Evolutionary conservation across 106 monocot species (phyloP).

Genomic region (Dioscorea zingiberensis): DNA sequence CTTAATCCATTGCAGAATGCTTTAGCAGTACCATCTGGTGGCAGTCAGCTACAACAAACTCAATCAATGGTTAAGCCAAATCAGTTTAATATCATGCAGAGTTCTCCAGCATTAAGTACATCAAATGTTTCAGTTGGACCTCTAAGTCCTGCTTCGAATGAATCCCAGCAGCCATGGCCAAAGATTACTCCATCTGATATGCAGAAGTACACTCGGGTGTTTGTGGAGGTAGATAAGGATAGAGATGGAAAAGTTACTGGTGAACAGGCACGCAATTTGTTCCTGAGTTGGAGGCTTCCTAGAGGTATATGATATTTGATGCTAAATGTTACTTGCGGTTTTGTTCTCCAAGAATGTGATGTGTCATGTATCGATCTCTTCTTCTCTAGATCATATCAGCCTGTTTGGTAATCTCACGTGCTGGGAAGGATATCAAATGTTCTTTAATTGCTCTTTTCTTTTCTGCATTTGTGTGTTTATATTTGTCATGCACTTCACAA

Average conservation of each 20-base stretch:
- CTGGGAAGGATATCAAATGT: too few relatives aligned
- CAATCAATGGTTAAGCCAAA: conserved; percentile 41
- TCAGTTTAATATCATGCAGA: conserved; percentile 17
- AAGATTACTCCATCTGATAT: conserved; percentile 73
- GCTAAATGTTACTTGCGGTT: conserved; percentile 1
- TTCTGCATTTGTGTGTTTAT: too few relatives aligned
- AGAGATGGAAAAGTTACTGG: conserved; percentile 98
- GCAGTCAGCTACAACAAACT: conserved; percentile 34
- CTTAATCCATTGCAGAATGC: conserved; percentile 22
- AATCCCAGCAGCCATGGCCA: conserved; percentile 60
- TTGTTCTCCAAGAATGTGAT: too few relatives aligned
- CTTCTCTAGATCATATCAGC: too few relatives aligned
- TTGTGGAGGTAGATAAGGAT: conserved; percentile 92
- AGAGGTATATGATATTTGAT: conserved; percentile 53
- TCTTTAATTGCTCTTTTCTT: too few relatives aligned
- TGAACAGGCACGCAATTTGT: conserved; percentile 71
- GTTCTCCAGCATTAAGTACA: conserved; percentile 8
- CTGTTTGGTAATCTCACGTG: too few relatives aligned
- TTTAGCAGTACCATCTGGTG: conserved; percentile 11
- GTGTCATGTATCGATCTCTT: too few relatives aligned
- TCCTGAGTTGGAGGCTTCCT: conserved; percentile 97
- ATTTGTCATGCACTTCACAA: too few relatives aligned
- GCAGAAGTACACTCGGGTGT: conserved; percentile 84
- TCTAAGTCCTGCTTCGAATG: conserved; percentile 20
- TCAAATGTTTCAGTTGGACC: conserved; percentile 26